phyloP scores from a whole-genome alignment of 176 grass and related monocot species.

The Saccharum spontaneum region DNA sequence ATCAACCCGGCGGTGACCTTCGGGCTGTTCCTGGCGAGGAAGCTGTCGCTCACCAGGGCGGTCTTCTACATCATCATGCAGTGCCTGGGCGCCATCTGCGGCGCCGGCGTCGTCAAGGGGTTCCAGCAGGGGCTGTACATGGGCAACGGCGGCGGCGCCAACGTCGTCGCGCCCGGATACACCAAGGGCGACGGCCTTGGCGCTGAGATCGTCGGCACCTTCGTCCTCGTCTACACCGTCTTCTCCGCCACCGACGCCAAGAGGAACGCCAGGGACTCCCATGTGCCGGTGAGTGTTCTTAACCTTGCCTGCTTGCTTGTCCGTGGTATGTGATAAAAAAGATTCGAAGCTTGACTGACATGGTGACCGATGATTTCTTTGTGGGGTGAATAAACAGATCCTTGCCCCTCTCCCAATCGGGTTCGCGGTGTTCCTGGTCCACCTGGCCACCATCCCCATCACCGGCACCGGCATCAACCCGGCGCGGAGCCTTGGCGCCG shows the following conservation, averaged over 20 bases:
- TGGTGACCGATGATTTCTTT: neutral
- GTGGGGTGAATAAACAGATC: slow-evolving; percentile 42
- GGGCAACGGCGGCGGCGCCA: slow-evolving; percentile 70
- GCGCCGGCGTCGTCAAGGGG: slow-evolving; percentile 84
- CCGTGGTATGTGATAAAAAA: no score
- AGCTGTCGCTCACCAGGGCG: slow-evolving; percentile 78
- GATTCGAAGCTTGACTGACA: neutral
- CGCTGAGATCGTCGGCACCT: slow-evolving; percentile 90
- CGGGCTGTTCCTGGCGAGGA: slow-evolving; percentile 84
- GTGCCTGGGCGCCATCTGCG: slow-evolving; percentile 92
- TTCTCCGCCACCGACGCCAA: slow-evolving; percentile 99
- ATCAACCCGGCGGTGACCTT: slow-evolving; percentile 97
- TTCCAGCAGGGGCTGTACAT: slow-evolving; percentile 71
- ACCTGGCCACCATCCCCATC: slow-evolving; percentile 97
- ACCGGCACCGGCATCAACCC: slow-evolving; percentile 99
- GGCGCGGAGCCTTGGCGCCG: slow-evolving; percentile 81
- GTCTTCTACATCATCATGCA: slow-evolving; percentile 91
- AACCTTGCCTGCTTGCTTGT: neutral
- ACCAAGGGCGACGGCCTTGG: slow-evolving; percentile 82
- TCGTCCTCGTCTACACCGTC: slow-evolving; percentile 95
- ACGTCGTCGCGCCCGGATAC: slow-evolving; percentile 67
- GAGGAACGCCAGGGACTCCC: slow-evolving; percentile 95
- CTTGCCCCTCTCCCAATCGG: slow-evolving; percentile 91
- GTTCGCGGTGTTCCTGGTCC: slow-evolving; percentile 91
- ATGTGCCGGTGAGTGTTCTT: slow-evolving; percentile 75